Conservation (phyloP, 257 asterid genomes). For the Nicotiana tomentosiformis region DNA sequence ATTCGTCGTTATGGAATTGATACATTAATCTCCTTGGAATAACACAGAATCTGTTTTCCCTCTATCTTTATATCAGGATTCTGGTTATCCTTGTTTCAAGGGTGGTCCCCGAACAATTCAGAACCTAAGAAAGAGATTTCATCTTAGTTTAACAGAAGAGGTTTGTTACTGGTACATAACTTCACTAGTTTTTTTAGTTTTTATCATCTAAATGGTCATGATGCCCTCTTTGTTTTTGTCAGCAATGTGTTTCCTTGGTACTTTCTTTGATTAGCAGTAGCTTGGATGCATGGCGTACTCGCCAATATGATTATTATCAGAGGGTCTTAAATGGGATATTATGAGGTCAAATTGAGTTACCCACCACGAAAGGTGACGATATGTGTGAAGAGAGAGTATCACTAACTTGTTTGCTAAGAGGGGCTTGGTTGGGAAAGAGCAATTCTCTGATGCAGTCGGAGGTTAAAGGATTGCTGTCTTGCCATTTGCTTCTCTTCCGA, state of each 20-base stretch:
- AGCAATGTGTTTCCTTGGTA: conserved; percentile 99
- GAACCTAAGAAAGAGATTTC: conserved; percentile 96
- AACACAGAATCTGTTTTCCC: background rate
- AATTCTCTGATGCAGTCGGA: background rate
- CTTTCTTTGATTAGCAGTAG: conserved; percentile 98
- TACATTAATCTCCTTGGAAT: background rate
- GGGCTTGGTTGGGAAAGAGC: conserved; percentile 4
- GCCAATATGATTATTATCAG: conserved; percentile 96
- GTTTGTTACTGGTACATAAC: conserved; percentile 31
- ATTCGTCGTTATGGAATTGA: background rate
- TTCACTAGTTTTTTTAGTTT: conserved; percentile 3
- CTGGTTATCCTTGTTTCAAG: conserved; percentile 97
- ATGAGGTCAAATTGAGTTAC: conserved; percentile 29
- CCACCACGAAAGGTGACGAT: conserved; percentile 8
- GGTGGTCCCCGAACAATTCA: conserved; percentile 97
- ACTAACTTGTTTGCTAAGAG: conserved; percentile 1
- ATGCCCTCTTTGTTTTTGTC: conserved; percentile 21
- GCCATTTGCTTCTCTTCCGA: background rate
- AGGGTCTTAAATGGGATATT: conserved; percentile 95
- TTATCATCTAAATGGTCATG: conserved; percentile 1
- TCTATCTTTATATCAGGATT: conserved; percentile 52
- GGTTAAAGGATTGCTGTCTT: background rate
- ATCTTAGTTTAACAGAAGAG: conserved; percentile 97
- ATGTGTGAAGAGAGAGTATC: conserved; percentile 14
- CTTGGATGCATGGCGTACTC: conserved; percentile 99